Evolutionary conservation across 139 green algal genomes (phyloP).

Genomic region (Chlorella sp.): DNA sequence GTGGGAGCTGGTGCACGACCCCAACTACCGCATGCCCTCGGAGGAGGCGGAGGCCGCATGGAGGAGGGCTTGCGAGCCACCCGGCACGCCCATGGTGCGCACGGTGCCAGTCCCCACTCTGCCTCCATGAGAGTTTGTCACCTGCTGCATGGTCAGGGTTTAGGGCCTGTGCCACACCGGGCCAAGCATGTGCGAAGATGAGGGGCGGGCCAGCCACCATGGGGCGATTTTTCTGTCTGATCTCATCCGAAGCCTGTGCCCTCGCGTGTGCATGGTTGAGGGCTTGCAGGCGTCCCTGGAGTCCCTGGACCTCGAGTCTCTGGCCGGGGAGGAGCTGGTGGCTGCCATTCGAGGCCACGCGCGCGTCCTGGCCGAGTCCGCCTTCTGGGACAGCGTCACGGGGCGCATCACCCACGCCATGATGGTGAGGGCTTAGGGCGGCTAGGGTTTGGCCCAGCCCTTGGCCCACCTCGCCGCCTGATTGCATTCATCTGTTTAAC

Average conservation of each 20-base stretch:
- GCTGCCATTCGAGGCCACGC: constrained; percentile 15
- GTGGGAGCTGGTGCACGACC: constrained; percentile 70
- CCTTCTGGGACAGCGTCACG: constrained; percentile 65
- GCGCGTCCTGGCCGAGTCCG: constrained; percentile 55
- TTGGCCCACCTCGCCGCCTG: too few relatives aligned
- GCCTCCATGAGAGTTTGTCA: too few relatives aligned
- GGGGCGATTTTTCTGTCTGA: too few relatives aligned
- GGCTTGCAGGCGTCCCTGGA: background rate
- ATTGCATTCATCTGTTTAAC: too few relatives aligned
- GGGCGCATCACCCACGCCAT: constrained; percentile 14
- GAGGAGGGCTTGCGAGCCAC: constrained; percentile 12
- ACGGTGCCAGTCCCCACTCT: too few relatives aligned
- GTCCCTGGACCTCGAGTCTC: constrained; percentile 8
- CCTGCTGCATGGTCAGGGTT: too few relatives aligned
- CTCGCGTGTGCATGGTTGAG: too few relatives aligned
- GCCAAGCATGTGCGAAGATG: too few relatives aligned
- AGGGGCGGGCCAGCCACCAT: too few relatives aligned
- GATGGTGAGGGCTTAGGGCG: constrained; percentile 1
- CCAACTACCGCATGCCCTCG: constrained; percentile 40
- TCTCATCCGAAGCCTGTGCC: too few relatives aligned
- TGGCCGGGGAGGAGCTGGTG: constrained; percentile 15
- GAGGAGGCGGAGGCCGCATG: constrained; percentile 49
- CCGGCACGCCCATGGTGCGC: constrained; percentile 1
- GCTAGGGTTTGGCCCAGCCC: too few relatives aligned
- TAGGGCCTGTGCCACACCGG: too few relatives aligned